phyloP scores from a whole-genome alignment of 1,139 yeast genomes.

The Taphrina populina region DNA sequence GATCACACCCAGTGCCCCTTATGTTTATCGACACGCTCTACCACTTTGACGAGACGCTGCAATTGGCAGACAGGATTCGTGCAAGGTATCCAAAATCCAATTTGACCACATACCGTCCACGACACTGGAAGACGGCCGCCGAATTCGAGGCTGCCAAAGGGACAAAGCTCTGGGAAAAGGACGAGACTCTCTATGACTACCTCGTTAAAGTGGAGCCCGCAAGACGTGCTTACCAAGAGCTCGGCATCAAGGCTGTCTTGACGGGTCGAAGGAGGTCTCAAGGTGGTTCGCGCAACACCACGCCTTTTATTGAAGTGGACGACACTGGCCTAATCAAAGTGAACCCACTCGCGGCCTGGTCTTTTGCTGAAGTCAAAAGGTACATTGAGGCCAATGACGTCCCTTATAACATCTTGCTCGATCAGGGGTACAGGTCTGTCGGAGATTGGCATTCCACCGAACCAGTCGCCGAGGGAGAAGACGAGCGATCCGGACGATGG shows the following conservation, averaged over 20 bases:
- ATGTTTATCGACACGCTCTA: constrained; percentile 87
- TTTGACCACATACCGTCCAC: constrained; percentile 67
- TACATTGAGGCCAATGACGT: constrained; percentile 71
- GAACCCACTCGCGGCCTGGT: constrained; percentile 86
- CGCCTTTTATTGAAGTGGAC: constrained; percentile 77
- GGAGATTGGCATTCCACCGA: constrained; percentile 96
- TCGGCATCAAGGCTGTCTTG: constrained; percentile 74
- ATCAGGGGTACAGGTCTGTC: constrained; percentile 82
- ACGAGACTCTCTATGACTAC: constrained; percentile 79
- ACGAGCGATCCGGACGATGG: constrained; percentile 96
- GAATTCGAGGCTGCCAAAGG: constrained; percentile 73
- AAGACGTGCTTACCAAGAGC: constrained; percentile 73
- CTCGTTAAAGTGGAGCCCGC: constrained; percentile 91
- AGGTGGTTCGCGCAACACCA: constrained; percentile 75
- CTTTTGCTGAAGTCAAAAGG: constrained; percentile 64
- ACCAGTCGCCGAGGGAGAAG: constrained; percentile 88
- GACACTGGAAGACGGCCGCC: constrained; percentile 54
- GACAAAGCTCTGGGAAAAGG: constrained; percentile 74
- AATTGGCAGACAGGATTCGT: constrained; percentile 62
- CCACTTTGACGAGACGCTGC: constrained; percentile 88
- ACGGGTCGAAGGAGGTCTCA: constrained; percentile 92
- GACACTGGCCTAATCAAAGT: constrained; percentile 73
- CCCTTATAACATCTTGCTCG: constrained; percentile 81
- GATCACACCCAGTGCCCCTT: constrained; percentile 59
- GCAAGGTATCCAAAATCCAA: constrained; percentile 55